Conservation (phyloP, 768 basidiomycete species). For the Butyriboletus loyo region DNA sequence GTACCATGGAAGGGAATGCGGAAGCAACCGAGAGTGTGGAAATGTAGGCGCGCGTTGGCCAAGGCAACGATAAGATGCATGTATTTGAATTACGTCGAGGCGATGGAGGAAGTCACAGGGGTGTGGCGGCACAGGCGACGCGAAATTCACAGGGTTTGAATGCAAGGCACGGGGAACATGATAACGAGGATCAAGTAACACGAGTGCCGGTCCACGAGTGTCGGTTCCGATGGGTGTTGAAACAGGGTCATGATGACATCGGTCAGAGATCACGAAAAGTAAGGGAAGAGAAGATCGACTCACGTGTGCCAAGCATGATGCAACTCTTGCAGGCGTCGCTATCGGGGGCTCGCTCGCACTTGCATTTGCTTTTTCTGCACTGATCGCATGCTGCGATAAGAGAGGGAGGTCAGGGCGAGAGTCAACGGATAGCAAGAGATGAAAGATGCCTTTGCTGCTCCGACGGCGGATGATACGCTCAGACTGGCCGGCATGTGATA, state of each 20-base stretch:
- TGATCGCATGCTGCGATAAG: constrained; percentile 70
- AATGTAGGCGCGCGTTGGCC: neutral
- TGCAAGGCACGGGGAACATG: neutral
- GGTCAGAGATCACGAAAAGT: constrained; percentile 8
- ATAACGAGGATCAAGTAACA: neutral
- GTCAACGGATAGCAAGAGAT: neutral
- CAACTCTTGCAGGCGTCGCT: constrained; percentile 76
- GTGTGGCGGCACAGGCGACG: neutral
- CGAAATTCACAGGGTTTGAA: constrained; percentile 1
- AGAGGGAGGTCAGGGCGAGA: neutral
- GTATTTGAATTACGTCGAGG: constrained; percentile 12
- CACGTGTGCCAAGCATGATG: constrained; percentile 67
- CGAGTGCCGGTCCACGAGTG: neutral
- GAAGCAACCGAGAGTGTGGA: constrained; percentile 1
- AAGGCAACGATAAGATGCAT: constrained; percentile 5
- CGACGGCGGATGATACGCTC: constrained; percentile 63
- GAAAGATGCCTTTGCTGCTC: constrained; percentile 67
- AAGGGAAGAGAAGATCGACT: constrained; percentile 23
- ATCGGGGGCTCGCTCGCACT: constrained; percentile 68
- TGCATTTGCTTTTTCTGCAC: constrained; percentile 87
- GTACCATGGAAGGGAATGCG: constrained; percentile 9
- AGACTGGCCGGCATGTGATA: constrained; percentile 15
- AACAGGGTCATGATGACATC: neutral
- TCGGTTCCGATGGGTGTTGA: constrained; percentile 6
- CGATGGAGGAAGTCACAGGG: constrained; percentile 5